Percentiles rank a stretch among this genome's conserved stretches.
These are phyloP conservation scores for Solanum lycopersicoides DNA, from an alignment of 257 asterid species.

Conservation along the genomic window DNA sequence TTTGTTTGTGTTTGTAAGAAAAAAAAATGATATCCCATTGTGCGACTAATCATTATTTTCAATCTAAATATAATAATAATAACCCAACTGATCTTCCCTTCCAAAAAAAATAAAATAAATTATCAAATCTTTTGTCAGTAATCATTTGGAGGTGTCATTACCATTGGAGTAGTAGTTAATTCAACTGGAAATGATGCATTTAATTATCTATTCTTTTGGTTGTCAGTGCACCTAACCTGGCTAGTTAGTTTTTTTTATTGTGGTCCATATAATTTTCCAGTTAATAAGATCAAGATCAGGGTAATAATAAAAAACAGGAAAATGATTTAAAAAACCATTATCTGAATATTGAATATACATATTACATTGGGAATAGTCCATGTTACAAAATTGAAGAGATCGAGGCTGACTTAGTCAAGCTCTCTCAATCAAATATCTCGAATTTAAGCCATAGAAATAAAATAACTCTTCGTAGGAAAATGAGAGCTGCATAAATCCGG, in stretches of 20 bases:
- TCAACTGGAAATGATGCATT: not conserved
- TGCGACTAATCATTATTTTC: not conserved
- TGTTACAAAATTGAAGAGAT: not conserved
- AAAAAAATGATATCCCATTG: too few species aligned
- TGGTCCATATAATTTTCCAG: not conserved
- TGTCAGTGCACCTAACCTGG: not conserved
- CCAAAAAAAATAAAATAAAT: not conserved
- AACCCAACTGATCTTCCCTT: not conserved
- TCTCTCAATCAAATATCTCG: not conserved
- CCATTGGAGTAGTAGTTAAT: not conserved
- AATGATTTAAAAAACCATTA: too few species aligned
- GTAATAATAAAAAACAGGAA: not conserved
- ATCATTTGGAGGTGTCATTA: not conserved
- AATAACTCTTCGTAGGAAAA: not conserved
- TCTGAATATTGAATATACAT: not conserved
- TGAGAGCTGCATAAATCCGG: not conserved
- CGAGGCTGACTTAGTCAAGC: not conserved
- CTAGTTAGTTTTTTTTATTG: not conserved
- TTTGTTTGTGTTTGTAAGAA: too few species aligned
- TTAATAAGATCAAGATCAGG: not conserved
- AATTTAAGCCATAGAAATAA: not conserved
- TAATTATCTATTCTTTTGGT: not conserved
- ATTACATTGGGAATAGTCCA: not conserved
- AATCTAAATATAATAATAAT: not conserved
- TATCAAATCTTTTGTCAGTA: not conserved